Evolutionary conservation across 164 flowering plant species (phyloP), one percentile per base, ranked within the genome.

Genomic region (Kingdonia uniflora): DNA sequence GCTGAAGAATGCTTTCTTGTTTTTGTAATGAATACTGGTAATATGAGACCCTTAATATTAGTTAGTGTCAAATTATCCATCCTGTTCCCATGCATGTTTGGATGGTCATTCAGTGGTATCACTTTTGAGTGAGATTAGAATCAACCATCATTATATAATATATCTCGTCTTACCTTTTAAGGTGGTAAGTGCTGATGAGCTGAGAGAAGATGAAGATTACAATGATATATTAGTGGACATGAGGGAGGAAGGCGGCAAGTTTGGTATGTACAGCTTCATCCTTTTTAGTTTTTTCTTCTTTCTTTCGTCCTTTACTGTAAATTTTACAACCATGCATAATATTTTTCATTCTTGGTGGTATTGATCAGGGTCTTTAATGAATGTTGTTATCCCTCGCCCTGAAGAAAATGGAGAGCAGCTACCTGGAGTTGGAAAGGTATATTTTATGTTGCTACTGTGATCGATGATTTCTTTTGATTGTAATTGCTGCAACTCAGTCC

Each of bases 341-440:
- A 47, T 1, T 20, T 22, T 47, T 11, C 35, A 22, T 33, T 12
- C 35, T 25, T 60, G 61, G 44, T 40, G 56, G 44, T 41, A 38
- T 60, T 46, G 35, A 29, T 29, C 64, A 87, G 96, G 96, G 52
- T 54, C 74, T 8, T 55, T 87, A 75, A 70, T 70, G 54, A 72
- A 74, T 71, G 71, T 87, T 35, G 65, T 84, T 47, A 82, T 87
- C 54, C 96, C 96, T 52, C 90, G 96, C 23, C 96, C 92, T 37
- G 51, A 47, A 47, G 70, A 70, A 44, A 58, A 59, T 63, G 87
- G 71, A n/a, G 77, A 70, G 43, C 60, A 35, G 19, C 20, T 20
- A n/a, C 65, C 80, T 16, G 92, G 89, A 42, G 69, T 82, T 58
- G 96, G 96, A 59, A 87, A 87, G 96, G 96, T 87, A 73, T 11